Conservation (phyloP, 2,329 filamentous ascomycete species). For the Diplodia intermedia region DNA sequence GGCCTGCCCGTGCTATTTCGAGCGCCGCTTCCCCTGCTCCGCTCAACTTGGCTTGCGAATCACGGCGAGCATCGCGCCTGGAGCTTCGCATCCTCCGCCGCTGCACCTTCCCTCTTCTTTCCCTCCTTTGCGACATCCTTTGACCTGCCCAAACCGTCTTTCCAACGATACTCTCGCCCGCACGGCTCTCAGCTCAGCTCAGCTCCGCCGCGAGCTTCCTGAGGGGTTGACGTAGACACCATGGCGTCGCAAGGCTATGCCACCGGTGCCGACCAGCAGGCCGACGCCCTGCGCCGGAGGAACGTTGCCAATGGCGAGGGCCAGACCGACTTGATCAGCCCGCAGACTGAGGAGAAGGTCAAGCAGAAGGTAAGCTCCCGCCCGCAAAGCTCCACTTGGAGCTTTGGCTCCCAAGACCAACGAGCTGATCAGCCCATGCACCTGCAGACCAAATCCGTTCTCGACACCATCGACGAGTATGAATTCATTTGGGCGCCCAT, state of each 20-base stretch:
- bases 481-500: conserved; percentile 69
- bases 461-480: conserved; percentile 68
- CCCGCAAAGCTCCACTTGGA: conserved; percentile 12
- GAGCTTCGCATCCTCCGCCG: conserved; percentile 31
- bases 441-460: conserved; percentile 58
- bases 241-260: conserved; percentile 35
- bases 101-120: conserved; percentile 23
- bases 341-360: conserved; percentile 52
- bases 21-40: conserved; percentile 32
- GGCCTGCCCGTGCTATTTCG: conserved; percentile 31
- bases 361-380: conserved; percentile 54
- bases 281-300: conserved; percentile 55
- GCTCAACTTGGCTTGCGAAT: conserved; percentile 32
- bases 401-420: conserved; percentile 22
- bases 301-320: conserved; percentile 46
- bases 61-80: conserved; percentile 24
- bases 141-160: background rate
- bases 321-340: conserved; percentile 42
- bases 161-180: background rate
- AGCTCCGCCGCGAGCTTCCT: conserved; percentile 30
- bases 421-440: conserved; percentile 21
- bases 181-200: conserved; percentile 21
- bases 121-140: conserved; percentile 26
- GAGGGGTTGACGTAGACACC: conserved; percentile 31
- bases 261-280: conserved; percentile 52